phyloP scores from a whole-genome alignment of 2,329 filamentous ascomycete species.

The Botrytis cinerea region DNA sequence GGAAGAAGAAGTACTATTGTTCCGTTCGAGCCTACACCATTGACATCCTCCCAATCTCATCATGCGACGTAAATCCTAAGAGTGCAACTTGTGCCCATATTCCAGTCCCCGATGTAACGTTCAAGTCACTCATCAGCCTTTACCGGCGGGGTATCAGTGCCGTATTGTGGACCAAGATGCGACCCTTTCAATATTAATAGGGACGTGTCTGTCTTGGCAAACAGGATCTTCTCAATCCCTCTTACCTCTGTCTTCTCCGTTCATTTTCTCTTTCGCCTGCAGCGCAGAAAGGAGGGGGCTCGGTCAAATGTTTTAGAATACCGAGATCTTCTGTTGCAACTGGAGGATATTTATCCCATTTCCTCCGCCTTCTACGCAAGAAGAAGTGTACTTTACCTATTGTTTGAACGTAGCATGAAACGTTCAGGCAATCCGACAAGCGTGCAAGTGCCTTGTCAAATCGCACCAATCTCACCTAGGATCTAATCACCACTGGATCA shows the following conservation, averaged over 20 bases:
- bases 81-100: slow-evolving; percentile 12
- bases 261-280: slow-evolving; percentile 1
- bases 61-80: slow-evolving; percentile 22
- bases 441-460: not conserved
- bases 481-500: slow-evolving; percentile 4
- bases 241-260: slow-evolving; percentile 2
- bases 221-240: slow-evolving; percentile 7
- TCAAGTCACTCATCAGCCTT: slow-evolving; percentile 11
- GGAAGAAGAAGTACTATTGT: slow-evolving; percentile 6
- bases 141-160: slow-evolving; percentile 10
- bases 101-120: slow-evolving; percentile 19
- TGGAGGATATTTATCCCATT: slow-evolving; percentile 23
- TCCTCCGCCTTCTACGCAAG: not conserved
- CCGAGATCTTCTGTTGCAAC: slow-evolving; percentile 16
- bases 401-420: not conserved
- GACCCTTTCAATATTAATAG: slow-evolving; percentile 17
- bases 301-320: slow-evolving; percentile 28
- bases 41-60: not conserved
- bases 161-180: not conserved
- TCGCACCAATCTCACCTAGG: slow-evolving; percentile 8
- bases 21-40: not conserved
- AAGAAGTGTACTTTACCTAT: not conserved
- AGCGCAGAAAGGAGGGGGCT: slow-evolving; percentile 25
- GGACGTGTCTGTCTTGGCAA: slow-evolving; percentile 11
- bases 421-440: not conserved